A percentile compares a stretch with the other conserved stretches of the same genome.
Evolutionary conservation across 2,329 filamentous ascomycete species (phyloP).

Genomic region (Biscogniauxia marginata): DNA sequence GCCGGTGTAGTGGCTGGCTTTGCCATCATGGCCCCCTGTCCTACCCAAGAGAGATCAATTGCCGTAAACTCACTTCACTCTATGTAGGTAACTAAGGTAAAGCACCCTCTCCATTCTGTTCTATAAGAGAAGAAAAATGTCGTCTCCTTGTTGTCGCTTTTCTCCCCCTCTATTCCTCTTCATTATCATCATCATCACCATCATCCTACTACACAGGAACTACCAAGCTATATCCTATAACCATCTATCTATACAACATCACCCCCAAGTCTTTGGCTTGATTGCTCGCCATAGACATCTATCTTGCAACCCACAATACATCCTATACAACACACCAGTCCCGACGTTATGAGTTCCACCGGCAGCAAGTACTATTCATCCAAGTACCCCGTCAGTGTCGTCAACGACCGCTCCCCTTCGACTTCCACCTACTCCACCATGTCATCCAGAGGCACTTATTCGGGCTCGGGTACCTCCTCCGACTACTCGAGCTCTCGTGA

Average conservation of each 20-base stretch:
- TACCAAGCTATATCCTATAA: background rate
- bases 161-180: background rate
- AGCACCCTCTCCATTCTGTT: background rate
- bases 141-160: background rate
- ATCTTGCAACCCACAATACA: background rate
- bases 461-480: background rate
- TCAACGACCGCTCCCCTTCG: conserved; percentile 8
- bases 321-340: background rate
- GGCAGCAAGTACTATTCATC: conserved; percentile 3
- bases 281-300: background rate
- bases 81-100: background rate
- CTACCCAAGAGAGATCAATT: background rate
- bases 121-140: background rate
- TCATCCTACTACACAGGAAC: background rate
- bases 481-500: conserved; percentile 2
- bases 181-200: too few relatives aligned
- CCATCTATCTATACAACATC: background rate
- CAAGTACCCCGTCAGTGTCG: conserved; percentile 4
- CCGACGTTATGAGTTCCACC: conserved; percentile 10
- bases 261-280: background rate
- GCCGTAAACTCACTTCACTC: background rate
- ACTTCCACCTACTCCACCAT: conserved; percentile 10
- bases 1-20: background rate
- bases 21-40: background rate
- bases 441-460: conserved; percentile 9